Base-by-base conservation (phyloP, 768 basidiomycete genomes). In the Pleurotus tuber-regium region DNA sequence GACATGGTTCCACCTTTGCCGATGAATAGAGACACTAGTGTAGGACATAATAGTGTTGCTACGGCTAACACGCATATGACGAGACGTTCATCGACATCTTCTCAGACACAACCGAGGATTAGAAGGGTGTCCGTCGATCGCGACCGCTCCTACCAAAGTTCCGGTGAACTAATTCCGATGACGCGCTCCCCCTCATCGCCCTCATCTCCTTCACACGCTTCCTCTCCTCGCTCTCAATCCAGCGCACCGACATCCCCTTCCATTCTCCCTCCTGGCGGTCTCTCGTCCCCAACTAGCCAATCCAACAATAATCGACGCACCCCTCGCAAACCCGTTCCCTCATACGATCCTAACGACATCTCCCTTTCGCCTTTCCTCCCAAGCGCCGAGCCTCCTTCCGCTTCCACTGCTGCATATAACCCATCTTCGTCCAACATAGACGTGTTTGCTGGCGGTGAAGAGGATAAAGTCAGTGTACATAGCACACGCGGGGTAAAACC, bases 301-400 rank as follows among this genome's bases (percentile, higher is more conserved):
- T 42, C 43, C 42, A 21, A 24, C 11, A 21, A 55, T 55, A 23
- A 55, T 30, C 63, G 70, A 43, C 71, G 70, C 35, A 65, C 64
- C 41, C 66, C 78, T 24, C 69, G 82, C 41, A 83, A 83, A 59
- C 79, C 82, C 10, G 82, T 82, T n/a, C 82, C 82, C 8, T 68
- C 66, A 12, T 83, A 82, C 55, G 68, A 76, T 55, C 61, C 68
- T 21, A 56, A 62, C 26, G 55, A 63, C 33, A 33, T 25, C 21
- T 46, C 57, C 69, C 11, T 47, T 59, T 10, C 61, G 60, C 16
- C 28, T 54, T 21, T 31, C 54, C 23, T 42, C 57, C 47, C 52
- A 57, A 0, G 36, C 59, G 11, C 50, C 57, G n/a, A 51, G 29
- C 41, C 19, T 11, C 24, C 51, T 4, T 24, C 8, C 50, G 11